Percentiles rank a stretch among this genome's conserved stretches.
phyloP scores from a whole-genome alignment of 306 rosid species.

The barrel medic (Medicago truncatula) region MtrunA17r5.0-ANR NC_053044.1:52903501-52904000 shows the following conservation, averaged over 20 bases:
- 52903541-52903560: too few relatives aligned
- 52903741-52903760: constrained; percentile 38
- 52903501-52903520: too few relatives aligned
- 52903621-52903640: too few relatives aligned
- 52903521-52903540: too few relatives aligned
- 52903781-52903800: constrained; percentile 37
- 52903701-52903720: too few relatives aligned
- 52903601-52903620: too few relatives aligned
- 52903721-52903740: too few relatives aligned
- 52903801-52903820: constrained; percentile 17
- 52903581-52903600: too few relatives aligned
- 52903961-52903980: constrained; percentile 47
- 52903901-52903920: constrained; percentile 40
- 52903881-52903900: constrained; percentile 20
- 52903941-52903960: constrained; percentile 52
- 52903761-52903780: constrained; percentile 22
- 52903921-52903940: constrained; percentile 40
- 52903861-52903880: constrained; percentile 12
- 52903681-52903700: too few relatives aligned
- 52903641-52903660: too few relatives aligned
- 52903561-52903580: too few relatives aligned
- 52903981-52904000: constrained; percentile 40
- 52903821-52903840: constrained; percentile 17
- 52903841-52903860: constrained; percentile 1
- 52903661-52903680: too few relatives aligned